A percentile compares a stretch with the other conserved stretches of the same genome.
phyloP scores from a whole-genome alignment of 2,329 filamentous ascomycete genomes.

The Dendryphion nanum region DNA sequence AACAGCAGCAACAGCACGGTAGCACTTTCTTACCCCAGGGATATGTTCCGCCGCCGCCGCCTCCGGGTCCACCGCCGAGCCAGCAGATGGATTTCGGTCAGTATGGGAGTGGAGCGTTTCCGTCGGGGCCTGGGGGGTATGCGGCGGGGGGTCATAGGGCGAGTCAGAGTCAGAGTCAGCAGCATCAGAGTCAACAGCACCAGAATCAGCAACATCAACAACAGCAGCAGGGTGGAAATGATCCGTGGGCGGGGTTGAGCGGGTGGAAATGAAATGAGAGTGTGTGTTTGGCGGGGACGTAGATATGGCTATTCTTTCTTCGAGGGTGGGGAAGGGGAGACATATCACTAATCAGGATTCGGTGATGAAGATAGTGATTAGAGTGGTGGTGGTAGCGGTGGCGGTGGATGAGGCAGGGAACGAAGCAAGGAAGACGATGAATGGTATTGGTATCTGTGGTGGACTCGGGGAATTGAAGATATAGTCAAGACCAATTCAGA shows the following conservation, averaged over 20 bases:
- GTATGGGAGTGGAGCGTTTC: constrained; percentile 33
- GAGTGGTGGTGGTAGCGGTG: no score
- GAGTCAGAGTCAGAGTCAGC: constrained; percentile 29
- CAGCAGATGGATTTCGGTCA: constrained; percentile 54
- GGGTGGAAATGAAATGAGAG: constrained; percentile 56
- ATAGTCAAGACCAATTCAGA: no score
- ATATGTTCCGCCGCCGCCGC: constrained; percentile 66
- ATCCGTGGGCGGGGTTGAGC: constrained; percentile 71
- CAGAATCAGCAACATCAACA: constrained; percentile 36
- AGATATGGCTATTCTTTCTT: no score
- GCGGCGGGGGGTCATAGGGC: constrained; percentile 48
- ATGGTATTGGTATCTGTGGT: no score
- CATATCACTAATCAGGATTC: no score
- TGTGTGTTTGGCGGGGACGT: no score
- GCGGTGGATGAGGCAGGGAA: no score
- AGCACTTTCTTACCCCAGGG: constrained; percentile 52
- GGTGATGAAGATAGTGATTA: no score
- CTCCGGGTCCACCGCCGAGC: constrained; percentile 60
- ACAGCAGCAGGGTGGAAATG: constrained; percentile 39
- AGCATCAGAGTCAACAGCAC: constrained; percentile 33
- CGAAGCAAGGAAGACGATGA: no score
- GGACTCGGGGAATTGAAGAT: no score
- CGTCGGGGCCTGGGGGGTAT: constrained; percentile 56
- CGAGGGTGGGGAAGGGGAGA: no score
- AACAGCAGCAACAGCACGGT: constrained; percentile 31